These are phyloP conservation scores for Silene uniflora DNA, from an alignment of 148 eudicot genomes.

Conservation along the genomic window DNA sequence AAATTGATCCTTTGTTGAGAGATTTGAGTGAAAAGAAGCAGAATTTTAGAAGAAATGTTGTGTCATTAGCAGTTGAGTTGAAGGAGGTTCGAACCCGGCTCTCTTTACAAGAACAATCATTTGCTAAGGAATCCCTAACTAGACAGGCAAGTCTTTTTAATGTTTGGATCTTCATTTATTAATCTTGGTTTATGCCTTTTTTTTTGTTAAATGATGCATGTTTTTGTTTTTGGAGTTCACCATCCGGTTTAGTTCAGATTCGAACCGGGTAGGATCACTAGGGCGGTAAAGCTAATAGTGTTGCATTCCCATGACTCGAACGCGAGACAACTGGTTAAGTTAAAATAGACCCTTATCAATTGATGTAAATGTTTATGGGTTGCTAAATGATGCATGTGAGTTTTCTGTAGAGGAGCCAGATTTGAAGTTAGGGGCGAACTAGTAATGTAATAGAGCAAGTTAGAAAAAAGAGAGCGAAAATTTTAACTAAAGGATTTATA, in stretches of 20 bases:
- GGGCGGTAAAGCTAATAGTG: too few species aligned
- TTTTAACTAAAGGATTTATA: neutral
- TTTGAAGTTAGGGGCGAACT: neutral
- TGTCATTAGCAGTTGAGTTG: slow-evolving; percentile 82
- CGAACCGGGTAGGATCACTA: too few species aligned
- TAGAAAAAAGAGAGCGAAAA: too few species aligned
- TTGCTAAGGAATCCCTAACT: slow-evolving; percentile 62
- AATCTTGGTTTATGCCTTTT: neutral
- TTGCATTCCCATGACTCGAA: too few species aligned
- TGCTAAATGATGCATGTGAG: neutral
- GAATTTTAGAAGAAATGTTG: slow-evolving; percentile 68
- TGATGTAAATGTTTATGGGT: too few species aligned
- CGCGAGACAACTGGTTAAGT: too few species aligned
- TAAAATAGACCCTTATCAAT: too few species aligned
- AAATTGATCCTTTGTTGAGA: slow-evolving; percentile 73
- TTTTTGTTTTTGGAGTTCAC: neutral
- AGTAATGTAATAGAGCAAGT: neutral
- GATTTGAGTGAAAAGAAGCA: slow-evolving; percentile 86
- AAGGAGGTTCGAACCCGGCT: slow-evolving; percentile 76
- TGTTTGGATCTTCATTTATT: slow-evolving; percentile 15
- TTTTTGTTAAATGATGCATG: neutral
- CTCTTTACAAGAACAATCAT: slow-evolving; percentile 59
- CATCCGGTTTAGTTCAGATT: too few species aligned
- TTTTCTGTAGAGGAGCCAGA: neutral
- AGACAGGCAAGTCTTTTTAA: slow-evolving; percentile 51